Evolutionary conservation across 1,139 yeast species (phyloP), one percentile per base, ranked within the genome.

Genomic region (Ashbya aceris): DNA sequence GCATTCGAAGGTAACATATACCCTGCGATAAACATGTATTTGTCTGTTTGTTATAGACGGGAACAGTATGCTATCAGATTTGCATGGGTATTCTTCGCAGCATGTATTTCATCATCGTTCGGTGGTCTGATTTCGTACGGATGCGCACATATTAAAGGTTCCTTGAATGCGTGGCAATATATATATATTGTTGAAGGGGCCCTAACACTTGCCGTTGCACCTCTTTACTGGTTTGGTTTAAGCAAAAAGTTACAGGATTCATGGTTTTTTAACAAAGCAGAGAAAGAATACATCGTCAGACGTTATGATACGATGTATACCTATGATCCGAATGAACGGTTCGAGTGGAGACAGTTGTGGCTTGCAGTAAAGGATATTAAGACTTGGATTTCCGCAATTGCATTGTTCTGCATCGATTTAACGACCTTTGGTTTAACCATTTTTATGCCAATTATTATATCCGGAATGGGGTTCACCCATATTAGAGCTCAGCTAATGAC

Each of bases 1-100:
- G 60, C 73, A 27, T 67, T 72, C 34, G 82, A 77, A 57, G 73
- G 77, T 31, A 79, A 78, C 37, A 73, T 76, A 50, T 75, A 76
- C 48, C 74, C 75, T 1, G 61, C 69, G 14, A 61, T 71, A 44
- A 62, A 61, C 40, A 65, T 69, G 49, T 66, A 66, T 40, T 49
- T 69, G 11, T 64, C 72, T 1, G 60, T 66, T 45, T 59, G 67
- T 30, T 71, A 68, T 47, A 63, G 66, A 38, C 61, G 66, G 44
- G 58, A 62, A 40, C 73, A 71, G 50, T 64, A 66, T 47, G 74
- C 71, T 2, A 57, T 60, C 39, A 60, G 76, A 45, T 65, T 70
- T 45, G 68, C 74, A 2, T 64, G 59, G 40, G 63, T 70, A 28
- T 68, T 67, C 44, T 58, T 67, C 34, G 67, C 70, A 17, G 66